Evolutionary conservation across 2,329 filamentous ascomycete species (phyloP).

Genomic region (Aspergillus sp.): DNA sequence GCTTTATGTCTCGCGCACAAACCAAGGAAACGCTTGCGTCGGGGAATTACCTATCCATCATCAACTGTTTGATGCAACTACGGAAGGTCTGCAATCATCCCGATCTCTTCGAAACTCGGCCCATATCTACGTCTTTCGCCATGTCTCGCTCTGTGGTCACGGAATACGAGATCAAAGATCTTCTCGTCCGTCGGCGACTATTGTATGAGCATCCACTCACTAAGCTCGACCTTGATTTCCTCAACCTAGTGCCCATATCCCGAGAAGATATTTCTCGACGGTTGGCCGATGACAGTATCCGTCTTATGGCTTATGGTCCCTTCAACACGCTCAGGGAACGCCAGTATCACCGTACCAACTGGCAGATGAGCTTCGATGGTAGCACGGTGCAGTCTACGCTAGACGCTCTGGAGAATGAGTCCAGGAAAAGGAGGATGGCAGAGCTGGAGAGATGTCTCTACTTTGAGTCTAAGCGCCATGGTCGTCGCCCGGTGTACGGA

Average conservation of each 20-base stretch:
- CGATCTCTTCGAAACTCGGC: slow-evolving; percentile 91
- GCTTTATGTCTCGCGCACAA: slow-evolving; percentile 86
- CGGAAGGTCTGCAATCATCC: slow-evolving; percentile 98
- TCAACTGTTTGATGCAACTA: slow-evolving; percentile 96
- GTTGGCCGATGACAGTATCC: slow-evolving; percentile 56
- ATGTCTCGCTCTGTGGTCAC: slow-evolving; percentile 78
- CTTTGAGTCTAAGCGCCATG: slow-evolving; percentile 76
- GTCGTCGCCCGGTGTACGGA: slow-evolving; percentile 79
- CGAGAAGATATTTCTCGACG: slow-evolving; percentile 66
- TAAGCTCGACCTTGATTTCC: slow-evolving; percentile 70
- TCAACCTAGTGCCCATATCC: slow-evolving; percentile 74
- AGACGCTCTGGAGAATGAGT: slow-evolving; percentile 70
- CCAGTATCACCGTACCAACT: slow-evolving; percentile 61
- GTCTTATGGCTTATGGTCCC: slow-evolving; percentile 69
- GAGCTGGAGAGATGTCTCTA: slow-evolving; percentile 80
- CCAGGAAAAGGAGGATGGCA: slow-evolving; percentile 69
- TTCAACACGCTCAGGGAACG: slow-evolving; percentile 71
- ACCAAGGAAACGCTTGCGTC: slow-evolving; percentile 86
- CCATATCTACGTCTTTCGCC: slow-evolving; percentile 94
- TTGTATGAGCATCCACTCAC: slow-evolving; percentile 64
- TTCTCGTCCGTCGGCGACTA: slow-evolving; percentile 67
- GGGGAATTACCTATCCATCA: slow-evolving; percentile 96
- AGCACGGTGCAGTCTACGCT: slow-evolving; percentile 70
- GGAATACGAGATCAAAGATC: slow-evolving; percentile 72
- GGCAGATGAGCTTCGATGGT: slow-evolving; percentile 63